A percentile compares a stretch with the other conserved stretches of the same genome.
These are phyloP conservation scores for Rhizopus sp. DNA, from an alignment of 371 early-diverging fungal genomes.

Conservation along the genomic window DNA sequence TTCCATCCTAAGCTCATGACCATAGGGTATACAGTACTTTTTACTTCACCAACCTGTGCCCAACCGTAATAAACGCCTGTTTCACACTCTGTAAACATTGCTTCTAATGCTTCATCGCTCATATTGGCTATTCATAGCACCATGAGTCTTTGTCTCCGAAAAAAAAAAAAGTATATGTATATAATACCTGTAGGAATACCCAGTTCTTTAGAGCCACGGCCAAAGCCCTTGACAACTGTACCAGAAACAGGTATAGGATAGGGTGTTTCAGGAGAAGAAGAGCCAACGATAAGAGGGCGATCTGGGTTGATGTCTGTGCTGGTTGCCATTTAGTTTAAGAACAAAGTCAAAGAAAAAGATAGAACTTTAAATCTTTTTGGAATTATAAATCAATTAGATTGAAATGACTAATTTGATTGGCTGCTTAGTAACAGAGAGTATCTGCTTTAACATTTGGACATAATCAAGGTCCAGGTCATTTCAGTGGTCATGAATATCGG, in stretches of 20 bases:
- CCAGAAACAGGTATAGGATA: slow-evolving; percentile 80
- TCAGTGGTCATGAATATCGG: no score
- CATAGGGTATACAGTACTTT: slow-evolving; percentile 82
- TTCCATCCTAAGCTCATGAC: slow-evolving; percentile 99
- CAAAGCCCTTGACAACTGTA: slow-evolving; percentile 88
- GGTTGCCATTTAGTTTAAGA: slow-evolving; percentile 1
- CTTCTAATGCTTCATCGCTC: slow-evolving; percentile 75
- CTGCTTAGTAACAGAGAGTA: background rate
- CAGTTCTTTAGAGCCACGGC: slow-evolving; percentile 94
- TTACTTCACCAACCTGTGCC: slow-evolving; percentile 69
- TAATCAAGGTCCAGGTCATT: no score
- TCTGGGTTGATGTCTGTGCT: slow-evolving; percentile 37
- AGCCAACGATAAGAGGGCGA: slow-evolving; percentile 63
- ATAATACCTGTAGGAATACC: slow-evolving; percentile 94
- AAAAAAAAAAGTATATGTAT: no score
- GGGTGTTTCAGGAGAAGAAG: slow-evolving; percentile 54
- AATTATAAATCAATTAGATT: background rate
- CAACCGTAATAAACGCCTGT: slow-evolving; percentile 96
- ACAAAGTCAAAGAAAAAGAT: background rate
- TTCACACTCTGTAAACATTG: slow-evolving; percentile 62
- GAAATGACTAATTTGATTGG: background rate
- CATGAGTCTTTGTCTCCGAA: no score
- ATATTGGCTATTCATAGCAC: slow-evolving; percentile 74
- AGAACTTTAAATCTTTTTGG: background rate
- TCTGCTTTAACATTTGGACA: background rate